phyloP scores from a whole-genome alignment of 2,329 filamentous ascomycete genomes.

The Colletotrichum truncatum region DNA sequence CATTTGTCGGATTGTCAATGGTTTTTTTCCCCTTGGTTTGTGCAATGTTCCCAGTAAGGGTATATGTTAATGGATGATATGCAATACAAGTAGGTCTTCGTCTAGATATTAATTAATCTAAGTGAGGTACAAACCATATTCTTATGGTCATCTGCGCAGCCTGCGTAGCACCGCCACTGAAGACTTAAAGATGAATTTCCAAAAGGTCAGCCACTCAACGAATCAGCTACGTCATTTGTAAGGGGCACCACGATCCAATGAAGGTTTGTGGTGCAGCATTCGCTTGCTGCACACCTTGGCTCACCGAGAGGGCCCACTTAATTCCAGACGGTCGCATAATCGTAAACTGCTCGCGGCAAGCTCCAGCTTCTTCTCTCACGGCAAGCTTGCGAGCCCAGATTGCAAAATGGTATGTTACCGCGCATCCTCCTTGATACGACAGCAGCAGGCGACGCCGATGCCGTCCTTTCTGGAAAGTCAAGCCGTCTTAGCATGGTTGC shows the following conservation, averaged over 20 bases:
- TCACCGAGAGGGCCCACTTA: slow-evolving; percentile 23
- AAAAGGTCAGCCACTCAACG: too few species aligned
- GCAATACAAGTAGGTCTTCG: too few species aligned
- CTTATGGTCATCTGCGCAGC: too few species aligned
- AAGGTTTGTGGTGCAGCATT: not conserved
- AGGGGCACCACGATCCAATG: not conserved
- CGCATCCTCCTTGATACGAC: not conserved
- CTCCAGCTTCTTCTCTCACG: slow-evolving; percentile 14
- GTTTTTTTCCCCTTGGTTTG: not conserved
- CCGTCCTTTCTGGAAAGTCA: not conserved
- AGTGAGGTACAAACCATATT: not conserved
- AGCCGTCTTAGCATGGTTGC: not conserved
- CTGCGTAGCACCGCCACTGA: too few species aligned
- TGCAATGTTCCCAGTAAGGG: not conserved
- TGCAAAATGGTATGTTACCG: slow-evolving; percentile 20
- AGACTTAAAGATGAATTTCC: too few species aligned
- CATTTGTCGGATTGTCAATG: not conserved
- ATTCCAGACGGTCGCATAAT: slow-evolving; percentile 20
- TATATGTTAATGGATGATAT: too few species aligned
- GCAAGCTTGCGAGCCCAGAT: slow-evolving; percentile 26
- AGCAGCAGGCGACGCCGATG: not conserved
- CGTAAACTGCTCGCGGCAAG: slow-evolving; percentile 18
- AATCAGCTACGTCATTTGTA: slow-evolving; percentile 8
- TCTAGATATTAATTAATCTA: not conserved
- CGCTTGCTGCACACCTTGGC: slow-evolving; percentile 7